Evolutionary conservation across 176 grass and related monocot genomes (phyloP).

Genomic region (Alopecurus myosuroides): DNA sequence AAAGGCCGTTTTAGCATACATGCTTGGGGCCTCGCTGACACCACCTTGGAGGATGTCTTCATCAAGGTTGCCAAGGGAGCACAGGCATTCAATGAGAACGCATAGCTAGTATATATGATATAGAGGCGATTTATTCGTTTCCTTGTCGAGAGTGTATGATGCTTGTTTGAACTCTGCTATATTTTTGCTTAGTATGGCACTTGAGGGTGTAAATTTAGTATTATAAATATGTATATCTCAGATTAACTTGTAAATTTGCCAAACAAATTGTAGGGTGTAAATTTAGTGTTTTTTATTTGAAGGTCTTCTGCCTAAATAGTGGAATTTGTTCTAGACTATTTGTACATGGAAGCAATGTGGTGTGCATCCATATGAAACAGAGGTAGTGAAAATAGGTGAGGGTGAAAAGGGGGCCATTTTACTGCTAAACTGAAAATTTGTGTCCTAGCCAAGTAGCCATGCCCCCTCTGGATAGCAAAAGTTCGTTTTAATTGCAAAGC

Average conservation of each 20-base stretch:
- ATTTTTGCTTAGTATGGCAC: not conserved
- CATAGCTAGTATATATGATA: not conserved
- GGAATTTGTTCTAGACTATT: too few species aligned
- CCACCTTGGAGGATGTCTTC: too few species aligned
- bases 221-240: not conserved
- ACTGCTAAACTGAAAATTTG: not conserved
- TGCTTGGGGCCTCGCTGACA: too few species aligned
- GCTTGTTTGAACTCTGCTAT: not conserved
- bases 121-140: not conserved
- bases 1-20: too few species aligned
- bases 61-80: too few species aligned
- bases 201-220: constrained; percentile 12
- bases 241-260: not conserved
- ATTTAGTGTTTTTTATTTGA: too few species aligned
- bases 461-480: not conserved
- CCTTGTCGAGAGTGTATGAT: not conserved
- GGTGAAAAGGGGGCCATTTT: too few species aligned
- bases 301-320: too few species aligned
- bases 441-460: not conserved
- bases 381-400: too few species aligned
- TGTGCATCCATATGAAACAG: too few species aligned
- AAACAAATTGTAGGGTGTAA: not conserved
- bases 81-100: too few species aligned
- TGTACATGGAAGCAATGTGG: too few species aligned
- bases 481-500: not conserved